Base-by-base conservation (phyloP, 2,329 filamentous ascomycete species). In the Diaporthe caulivora region DNA sequence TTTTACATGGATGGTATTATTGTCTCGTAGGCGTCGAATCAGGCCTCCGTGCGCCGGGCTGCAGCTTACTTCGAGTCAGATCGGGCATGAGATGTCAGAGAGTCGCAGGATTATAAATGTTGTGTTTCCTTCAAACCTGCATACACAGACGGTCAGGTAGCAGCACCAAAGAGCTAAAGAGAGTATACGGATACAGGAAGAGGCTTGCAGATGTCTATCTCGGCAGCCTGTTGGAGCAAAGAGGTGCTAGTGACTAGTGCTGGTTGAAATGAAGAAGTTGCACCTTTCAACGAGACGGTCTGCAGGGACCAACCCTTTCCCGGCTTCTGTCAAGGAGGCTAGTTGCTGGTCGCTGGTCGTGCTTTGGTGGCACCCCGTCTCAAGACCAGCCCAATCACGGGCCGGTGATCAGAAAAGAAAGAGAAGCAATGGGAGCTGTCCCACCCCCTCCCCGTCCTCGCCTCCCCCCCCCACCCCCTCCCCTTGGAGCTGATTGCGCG, bases 401-500 rank as follows among this genome's bases (percentile, higher is more conserved):
- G 47, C 31, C 47, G 26, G 47, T 15, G 47, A n/a, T 37, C 9
- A 53, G 17, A 53, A 67, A 31, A 67, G 62, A 31, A 51, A 53
- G 62, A 67, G 62, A 47, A 67, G 62, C 47, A 53, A 10, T 67
- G 47, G 62, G 29, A 37, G 67, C 57, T 60, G 67, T 21, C n/a
- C 26, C 60, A 29, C 62, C 47, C 51, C 62, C 62, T 47, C 62
- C 62, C 51, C 62, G 18, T 65, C 31, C 29, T 5, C 44, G 29
- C 29, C 60, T 31, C 72, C 72, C 42, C 42, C 60, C 29, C 60
- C 42, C 40, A 42, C 42, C 60, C 29, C 42, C 62, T 44, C 62
- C 72, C 72, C 44, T 65, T 54, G 54, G 62, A 72, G 73, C 73
- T 74, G 73, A 74, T 74, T 77, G 77, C 76, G 76, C 74, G 80